phyloP scores from a whole-genome alignment of 1,284 basidiomycete genomes.

The Tilletia walkeri region DNA sequence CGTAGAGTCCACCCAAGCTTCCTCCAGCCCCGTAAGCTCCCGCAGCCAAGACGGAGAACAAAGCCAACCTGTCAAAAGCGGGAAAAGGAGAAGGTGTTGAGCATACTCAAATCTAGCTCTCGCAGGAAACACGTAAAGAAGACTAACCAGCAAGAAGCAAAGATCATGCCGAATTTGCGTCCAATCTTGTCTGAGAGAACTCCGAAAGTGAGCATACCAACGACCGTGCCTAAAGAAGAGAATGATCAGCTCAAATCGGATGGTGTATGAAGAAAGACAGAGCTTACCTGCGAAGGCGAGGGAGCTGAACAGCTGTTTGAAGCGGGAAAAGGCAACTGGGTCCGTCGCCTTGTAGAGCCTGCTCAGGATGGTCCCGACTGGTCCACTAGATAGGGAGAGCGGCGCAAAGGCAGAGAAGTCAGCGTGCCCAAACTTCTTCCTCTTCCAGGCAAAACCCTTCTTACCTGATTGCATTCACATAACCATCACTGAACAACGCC shows the following conservation, averaged over 20 bases:
- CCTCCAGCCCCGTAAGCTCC: slow-evolving; percentile 77
- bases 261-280: too few species aligned
- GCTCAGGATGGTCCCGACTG: slow-evolving; percentile 39
- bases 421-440: too few species aligned
- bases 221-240: slow-evolving; percentile 62
- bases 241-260: slow-evolving; percentile 21
- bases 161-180: slow-evolving; percentile 81
- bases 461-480: slow-evolving; percentile 35
- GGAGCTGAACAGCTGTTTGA: slow-evolving; percentile 39
- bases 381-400: slow-evolving; percentile 22
- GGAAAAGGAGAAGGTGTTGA: too few species aligned
- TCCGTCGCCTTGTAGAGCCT: slow-evolving; percentile 15
- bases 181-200: slow-evolving; percentile 59
- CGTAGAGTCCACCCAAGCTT: slow-evolving; percentile 69
- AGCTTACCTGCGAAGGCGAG: slow-evolving; percentile 41
- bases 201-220: slow-evolving; percentile 62
- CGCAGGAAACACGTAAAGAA: too few species aligned
- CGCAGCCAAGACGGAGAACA: slow-evolving; percentile 66
- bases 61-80: slow-evolving; percentile 14
- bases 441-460: neutral
- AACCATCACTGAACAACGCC: slow-evolving; percentile 51
- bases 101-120: too few species aligned
- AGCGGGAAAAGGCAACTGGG: slow-evolving; percentile 27
- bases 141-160: slow-evolving; percentile 43
- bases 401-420: too few species aligned